Evolutionary conservation across 805 yeast species (phyloP).

Genomic region (Candida michaelii): DNA sequence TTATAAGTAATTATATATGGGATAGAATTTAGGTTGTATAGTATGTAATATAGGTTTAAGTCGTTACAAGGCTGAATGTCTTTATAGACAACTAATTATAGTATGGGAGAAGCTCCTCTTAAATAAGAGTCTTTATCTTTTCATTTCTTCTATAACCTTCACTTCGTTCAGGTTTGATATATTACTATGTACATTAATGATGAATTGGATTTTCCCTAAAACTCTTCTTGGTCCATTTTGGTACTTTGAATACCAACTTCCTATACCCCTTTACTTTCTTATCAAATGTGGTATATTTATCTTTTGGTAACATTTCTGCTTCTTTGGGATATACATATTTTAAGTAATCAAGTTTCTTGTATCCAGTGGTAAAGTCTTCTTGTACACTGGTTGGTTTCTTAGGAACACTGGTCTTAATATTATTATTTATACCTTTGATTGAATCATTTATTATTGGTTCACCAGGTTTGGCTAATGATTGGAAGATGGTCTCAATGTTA

Average conservation of each 20-base stretch:
- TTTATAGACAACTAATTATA: no score
- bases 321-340: slow-evolving; percentile 66
- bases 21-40: slow-evolving; percentile 31
- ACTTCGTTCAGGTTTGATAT: not conserved
- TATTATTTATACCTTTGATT: slow-evolving; percentile 12
- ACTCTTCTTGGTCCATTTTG: slow-evolving; percentile 88
- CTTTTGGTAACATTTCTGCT: slow-evolving; percentile 71
- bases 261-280: slow-evolving; percentile 75
- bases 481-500: slow-evolving; percentile 64
- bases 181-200: slow-evolving; percentile 13
- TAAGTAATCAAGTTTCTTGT: slow-evolving; percentile 36
- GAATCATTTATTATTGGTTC: slow-evolving; percentile 1
- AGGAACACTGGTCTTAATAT: slow-evolving; percentile 10
- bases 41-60: slow-evolving; percentile 2
- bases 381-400: not conserved
- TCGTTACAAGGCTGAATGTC: no score
- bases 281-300: slow-evolving; percentile 86
- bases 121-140: no score
- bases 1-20: slow-evolving; percentile 78
- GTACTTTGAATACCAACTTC: slow-evolving; percentile 83
- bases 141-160: no score
- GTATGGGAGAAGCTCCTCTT: no score
- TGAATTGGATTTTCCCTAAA: slow-evolving; percentile 77
- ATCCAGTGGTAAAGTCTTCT: slow-evolving; percentile 25
- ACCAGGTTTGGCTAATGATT: slow-evolving; percentile 14